Base-by-base conservation (phyloP, 2,329 filamentous ascomycete species). In the Berkeleyomyces basicola region DNA sequence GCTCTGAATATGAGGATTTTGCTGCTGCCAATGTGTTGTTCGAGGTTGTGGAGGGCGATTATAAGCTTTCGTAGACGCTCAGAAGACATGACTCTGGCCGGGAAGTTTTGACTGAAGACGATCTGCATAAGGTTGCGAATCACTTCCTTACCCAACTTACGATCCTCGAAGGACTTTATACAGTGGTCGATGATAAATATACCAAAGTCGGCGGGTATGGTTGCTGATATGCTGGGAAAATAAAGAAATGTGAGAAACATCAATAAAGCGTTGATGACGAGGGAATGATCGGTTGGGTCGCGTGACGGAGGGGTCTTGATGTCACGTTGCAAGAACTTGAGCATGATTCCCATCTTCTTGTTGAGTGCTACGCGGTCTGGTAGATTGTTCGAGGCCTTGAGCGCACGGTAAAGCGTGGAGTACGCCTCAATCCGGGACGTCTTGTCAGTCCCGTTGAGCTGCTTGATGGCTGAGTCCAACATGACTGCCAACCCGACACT, bases 321-420 rank as follows among this genome's bases (percentile, higher is more conserved):
- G 70, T 99, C 93, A 65, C 91, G 82, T 68, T 87, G 84, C 62
- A 97, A 89, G 70, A 90, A 96, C 65, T 90, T 86, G 67, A 83
- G 83, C 64, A 97, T 80, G 2, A 88, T 74, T 9, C 80, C 79
- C 78, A 96, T 86, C 72, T 93, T 95, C 59, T 82, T 81, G 63
- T 83, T 80, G 62, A 95, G 77, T 9, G 84, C 84, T 63, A 86
- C 82, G 43, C 83, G 77, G 67, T 93, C 86, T 0, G 90, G 90
- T 11, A 95, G 75, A 67, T 88, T 87, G 66, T 91, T 88, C 63
- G 92, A 96, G 4, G 86, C 81, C 71, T 89, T 88, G 68, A 96
- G 76, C 3, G 86, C 84, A 42, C 84, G 81, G 40, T 86, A 82
- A 53, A 99, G 77, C 69, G 87, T 87, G 70, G 85, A 84, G 70